Evolutionary conservation across 1,139 yeast genomes (phyloP).

Genomic region (Candida frijolesensis): DNA sequence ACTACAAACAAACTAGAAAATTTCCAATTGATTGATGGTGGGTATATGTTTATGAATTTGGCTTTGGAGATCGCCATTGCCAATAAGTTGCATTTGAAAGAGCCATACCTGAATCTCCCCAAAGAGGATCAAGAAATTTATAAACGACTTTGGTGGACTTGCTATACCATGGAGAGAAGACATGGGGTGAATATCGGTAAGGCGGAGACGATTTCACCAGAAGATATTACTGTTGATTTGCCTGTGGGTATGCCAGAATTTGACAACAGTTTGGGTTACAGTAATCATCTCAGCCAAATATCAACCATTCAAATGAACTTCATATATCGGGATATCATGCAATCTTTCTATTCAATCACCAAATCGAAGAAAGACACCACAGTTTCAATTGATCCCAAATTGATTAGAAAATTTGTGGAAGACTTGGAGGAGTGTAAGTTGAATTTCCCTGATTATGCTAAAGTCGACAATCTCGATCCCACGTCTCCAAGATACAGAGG

Average conservation of each 20-base stretch:
- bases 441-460: constrained; percentile 16
- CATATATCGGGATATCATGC: constrained; percentile 19
- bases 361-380: constrained; percentile 12
- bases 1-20: constrained; percentile 21
- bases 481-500: constrained; percentile 15
- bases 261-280: constrained; percentile 16
- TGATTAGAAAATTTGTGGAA: constrained; percentile 17
- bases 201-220: constrained; percentile 16
- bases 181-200: constrained; percentile 21
- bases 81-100: constrained; percentile 18
- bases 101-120: constrained; percentile 10
- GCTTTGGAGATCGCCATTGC: constrained; percentile 21
- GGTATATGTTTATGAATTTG: constrained; percentile 19
- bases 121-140: constrained; percentile 16
- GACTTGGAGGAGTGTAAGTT: constrained; percentile 17
- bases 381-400: constrained; percentile 17
- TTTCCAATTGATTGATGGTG: constrained; percentile 19
- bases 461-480: constrained; percentile 14
- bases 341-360: constrained; percentile 12
- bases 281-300: constrained; percentile 19
- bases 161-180: constrained; percentile 21
- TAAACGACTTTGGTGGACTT: constrained; percentile 22
- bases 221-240: constrained; percentile 17
- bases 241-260: constrained; percentile 16
- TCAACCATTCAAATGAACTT: constrained; percentile 18